Evolutionary conservation across 768 basidiomycete species (phyloP).

Genomic region (Suillus weaverae): DNA sequence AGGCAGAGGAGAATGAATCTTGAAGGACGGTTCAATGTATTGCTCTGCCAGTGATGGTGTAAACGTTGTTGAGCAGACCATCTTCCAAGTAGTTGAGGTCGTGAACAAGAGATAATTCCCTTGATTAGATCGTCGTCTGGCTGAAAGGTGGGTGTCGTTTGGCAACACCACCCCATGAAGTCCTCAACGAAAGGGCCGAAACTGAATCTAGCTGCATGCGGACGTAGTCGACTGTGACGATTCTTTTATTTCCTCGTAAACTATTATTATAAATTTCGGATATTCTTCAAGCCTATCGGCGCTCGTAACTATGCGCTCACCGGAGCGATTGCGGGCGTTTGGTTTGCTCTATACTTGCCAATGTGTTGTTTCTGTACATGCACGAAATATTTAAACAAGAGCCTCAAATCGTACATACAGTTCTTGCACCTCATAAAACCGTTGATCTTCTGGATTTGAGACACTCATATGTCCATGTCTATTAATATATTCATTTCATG

Average conservation of each 20-base stretch:
- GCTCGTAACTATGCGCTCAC: neutral
- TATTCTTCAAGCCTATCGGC: neutral
- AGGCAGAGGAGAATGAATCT: neutral
- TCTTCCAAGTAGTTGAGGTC: neutral
- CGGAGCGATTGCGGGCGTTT: neutral
- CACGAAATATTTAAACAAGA: neutral
- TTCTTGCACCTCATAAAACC: neutral
- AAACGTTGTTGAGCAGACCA: neutral
- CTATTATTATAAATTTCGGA: neutral
- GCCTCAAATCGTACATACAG: neutral
- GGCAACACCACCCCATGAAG: neutral
- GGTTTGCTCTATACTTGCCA: neutral
- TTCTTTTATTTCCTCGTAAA: slow-evolving; percentile 4
- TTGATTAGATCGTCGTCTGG: neutral
- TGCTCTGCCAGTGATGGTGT: neutral
- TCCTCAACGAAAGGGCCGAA: neutral
- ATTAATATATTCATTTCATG: neutral
- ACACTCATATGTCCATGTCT: neutral
- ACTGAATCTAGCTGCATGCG: slow-evolving; percentile 1
- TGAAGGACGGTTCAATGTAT: neutral
- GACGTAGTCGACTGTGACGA: neutral
- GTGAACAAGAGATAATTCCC: neutral
- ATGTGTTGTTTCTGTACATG: neutral
- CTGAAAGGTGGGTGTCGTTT: slow-evolving; percentile 3
- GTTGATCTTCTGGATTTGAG: neutral